Base-by-base conservation (phyloP, 2,329 filamentous ascomycete genomes). In the Sclerotinia subarctica region DNA sequence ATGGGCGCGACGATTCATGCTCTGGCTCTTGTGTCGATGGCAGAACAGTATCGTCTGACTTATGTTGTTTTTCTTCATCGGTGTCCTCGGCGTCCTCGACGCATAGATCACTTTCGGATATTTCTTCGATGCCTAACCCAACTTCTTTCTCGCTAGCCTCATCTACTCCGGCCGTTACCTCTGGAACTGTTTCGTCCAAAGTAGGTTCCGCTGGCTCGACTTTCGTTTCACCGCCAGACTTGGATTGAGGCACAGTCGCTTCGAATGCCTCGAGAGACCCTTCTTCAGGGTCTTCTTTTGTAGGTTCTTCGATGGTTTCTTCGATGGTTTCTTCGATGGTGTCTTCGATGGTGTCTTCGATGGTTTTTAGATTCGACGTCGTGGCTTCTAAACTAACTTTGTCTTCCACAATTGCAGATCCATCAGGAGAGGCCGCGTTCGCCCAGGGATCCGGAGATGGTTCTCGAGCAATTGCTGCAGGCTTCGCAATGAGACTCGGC, bases 391-490 rank as follows among this genome's bases (percentile, higher is more conserved):
- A 44, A 29, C 29, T 32, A 21, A 1, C 1, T 19, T 56, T 46
- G 15, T 56, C 59, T 42, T 49, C 38, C 42, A 26, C 35, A 21
- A 35, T 52, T 44, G 29, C 38, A 42, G 51, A 46, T 64, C 24
- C 24, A 11, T 64, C 29, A 26, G 29, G 42, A 47, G n/a, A 10
- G 21, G n/a, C 29, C 1, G 51, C 42, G 42, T 56, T 70, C 52
- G 68, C 72, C 77, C 74, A 78, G 24, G 74, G 74, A 72, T 77
- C 75, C 7, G 74, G 72, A 19, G 75, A 74, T 35, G 72, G 70
- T 54, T 74, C 71, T 64, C 73, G 72, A 17, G 53, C 35, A 56
- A 69, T 59, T 21, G 67, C 62, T 32, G 38, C 35, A 66, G 60
- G 21, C n/a, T 70, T 69, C 29, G 69, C 64, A 2, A 72, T 52